Conservation (phyloP, 176 grass and related monocot genomes). For the Metroxylon sagu region DNA sequence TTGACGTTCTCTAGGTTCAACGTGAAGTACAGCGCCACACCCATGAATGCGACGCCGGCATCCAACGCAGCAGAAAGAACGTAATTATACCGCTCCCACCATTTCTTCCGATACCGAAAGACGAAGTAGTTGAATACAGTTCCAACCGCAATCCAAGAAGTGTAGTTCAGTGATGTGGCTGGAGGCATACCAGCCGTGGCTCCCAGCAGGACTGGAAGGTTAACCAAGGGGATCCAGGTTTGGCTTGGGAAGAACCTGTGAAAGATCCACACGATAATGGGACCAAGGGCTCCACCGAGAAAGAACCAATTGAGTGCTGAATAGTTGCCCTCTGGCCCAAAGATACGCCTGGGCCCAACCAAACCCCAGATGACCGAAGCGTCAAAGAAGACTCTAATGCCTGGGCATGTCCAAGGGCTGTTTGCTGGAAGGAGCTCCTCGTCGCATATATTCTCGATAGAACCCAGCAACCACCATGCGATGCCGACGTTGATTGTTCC, state of each 20-base stretch:
- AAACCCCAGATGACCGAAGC: slow-evolving; percentile 93
- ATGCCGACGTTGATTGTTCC: slow-evolving; percentile 58
- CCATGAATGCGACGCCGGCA: slow-evolving; percentile 76
- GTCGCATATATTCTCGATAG: slow-evolving; percentile 45
- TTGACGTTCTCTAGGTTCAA: slow-evolving; percentile 41
- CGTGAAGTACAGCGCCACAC: slow-evolving; percentile 51
- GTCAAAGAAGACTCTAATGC: slow-evolving; percentile 74
- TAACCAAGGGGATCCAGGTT: slow-evolving; percentile 59
- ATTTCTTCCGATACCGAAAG: slow-evolving; percentile 64
- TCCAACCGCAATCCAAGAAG: slow-evolving; percentile 45
- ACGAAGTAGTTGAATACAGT: slow-evolving; percentile 77
- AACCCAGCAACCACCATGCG: slow-evolving; percentile 70
- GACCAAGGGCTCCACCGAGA: slow-evolving; percentile 47
- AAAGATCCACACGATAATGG: slow-evolving; percentile 46
- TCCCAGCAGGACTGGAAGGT: slow-evolving; percentile 70
- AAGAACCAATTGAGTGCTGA: slow-evolving; percentile 71
- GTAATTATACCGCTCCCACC: slow-evolving; percentile 88
- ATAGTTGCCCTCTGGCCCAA: slow-evolving; percentile 46
- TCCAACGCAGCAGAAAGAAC: slow-evolving; percentile 60
- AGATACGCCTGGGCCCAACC: slow-evolving; percentile 65
- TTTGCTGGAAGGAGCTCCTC: slow-evolving; percentile 25
- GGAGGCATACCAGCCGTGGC: slow-evolving; percentile 58
- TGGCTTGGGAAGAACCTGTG: slow-evolving; percentile 46
- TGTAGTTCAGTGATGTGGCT: slow-evolving; percentile 65
- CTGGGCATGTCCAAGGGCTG: slow-evolving; percentile 85